These are phyloP conservation scores for Beauveria asiatica DNA, from an alignment of 2,329 filamentous ascomycete genomes.

Conservation along the genomic window DNA sequence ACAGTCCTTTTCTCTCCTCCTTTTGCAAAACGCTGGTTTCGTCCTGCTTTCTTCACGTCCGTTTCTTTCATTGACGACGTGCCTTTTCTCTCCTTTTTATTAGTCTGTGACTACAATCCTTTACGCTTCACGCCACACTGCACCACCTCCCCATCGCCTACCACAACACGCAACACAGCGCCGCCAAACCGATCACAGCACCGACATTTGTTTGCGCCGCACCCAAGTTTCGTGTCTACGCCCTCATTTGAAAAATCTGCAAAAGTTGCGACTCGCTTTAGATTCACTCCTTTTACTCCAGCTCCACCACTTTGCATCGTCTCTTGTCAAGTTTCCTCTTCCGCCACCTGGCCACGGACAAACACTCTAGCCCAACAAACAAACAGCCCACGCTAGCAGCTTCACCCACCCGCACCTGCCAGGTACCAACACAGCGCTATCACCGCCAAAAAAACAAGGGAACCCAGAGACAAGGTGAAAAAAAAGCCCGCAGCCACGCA, in stretches of 20 bases:
- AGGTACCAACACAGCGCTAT: slow-evolving; percentile 6
- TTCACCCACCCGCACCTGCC: background rate
- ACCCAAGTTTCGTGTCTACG: background rate
- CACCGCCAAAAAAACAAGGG: background rate
- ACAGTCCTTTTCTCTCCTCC: background rate
- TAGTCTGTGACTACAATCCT: slow-evolving; percentile 8
- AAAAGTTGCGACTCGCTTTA: background rate
- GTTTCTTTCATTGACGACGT: slow-evolving; percentile 10
- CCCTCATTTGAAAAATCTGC: background rate
- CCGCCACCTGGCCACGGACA: background rate
- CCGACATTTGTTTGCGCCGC: background rate
- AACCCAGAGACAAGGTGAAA: background rate
- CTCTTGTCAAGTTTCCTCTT: background rate
- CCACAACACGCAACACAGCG: background rate
- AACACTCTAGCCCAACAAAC: background rate
- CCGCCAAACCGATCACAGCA: slow-evolving; percentile 3
- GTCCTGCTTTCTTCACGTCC: background rate
- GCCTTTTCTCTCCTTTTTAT: background rate
- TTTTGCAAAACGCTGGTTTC: slow-evolving; percentile 9
- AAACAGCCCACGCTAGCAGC: background rate
- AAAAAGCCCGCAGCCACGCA: background rate
- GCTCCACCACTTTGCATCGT: background rate
- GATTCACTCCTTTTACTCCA: background rate
- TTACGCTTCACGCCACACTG: background rate
- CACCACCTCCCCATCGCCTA: background rate